Evolutionary conservation across 192 early-diverging fungal genomes (phyloP).

Genomic region (Endogone sp.): DNA sequence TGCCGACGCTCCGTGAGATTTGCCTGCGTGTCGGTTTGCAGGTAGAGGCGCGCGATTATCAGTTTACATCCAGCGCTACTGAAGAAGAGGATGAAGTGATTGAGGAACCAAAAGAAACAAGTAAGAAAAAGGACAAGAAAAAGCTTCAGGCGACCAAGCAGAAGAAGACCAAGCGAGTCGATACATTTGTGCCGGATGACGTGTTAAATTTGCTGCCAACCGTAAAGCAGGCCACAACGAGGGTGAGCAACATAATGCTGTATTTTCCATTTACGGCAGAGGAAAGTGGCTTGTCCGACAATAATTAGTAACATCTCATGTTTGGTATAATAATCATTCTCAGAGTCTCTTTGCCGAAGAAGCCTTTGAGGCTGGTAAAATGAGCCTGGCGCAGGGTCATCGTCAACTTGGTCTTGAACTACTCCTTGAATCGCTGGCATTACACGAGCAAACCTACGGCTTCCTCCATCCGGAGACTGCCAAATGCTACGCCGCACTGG

Average conservation of each 20-base stretch:
- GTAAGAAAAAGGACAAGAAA: slow-evolving; percentile 26
- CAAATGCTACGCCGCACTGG: slow-evolving; percentile 78
- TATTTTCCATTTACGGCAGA: background rate
- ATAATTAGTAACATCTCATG: background rate
- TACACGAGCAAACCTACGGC: slow-evolving; percentile 94
- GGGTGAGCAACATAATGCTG: slow-evolving; percentile 14
- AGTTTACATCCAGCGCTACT: slow-evolving; percentile 38
- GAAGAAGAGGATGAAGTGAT: slow-evolving; percentile 29
- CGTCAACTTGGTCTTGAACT: slow-evolving; percentile 78
- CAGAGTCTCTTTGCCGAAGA: slow-evolving; percentile 82
- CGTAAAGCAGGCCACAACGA: slow-evolving; percentile 64
- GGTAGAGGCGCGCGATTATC: slow-evolving; percentile 73
- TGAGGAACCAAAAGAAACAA: slow-evolving; percentile 30
- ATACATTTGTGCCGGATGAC: slow-evolving; percentile 61
- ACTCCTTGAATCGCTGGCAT: slow-evolving; percentile 71
- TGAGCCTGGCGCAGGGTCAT: slow-evolving; percentile 74
- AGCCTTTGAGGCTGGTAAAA: slow-evolving; percentile 80
- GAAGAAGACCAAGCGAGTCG: slow-evolving; percentile 44
- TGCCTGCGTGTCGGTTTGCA: slow-evolving; percentile 86
- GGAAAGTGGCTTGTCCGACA: background rate
- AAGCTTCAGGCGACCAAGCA: slow-evolving; percentile 17
- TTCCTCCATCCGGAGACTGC: slow-evolving; percentile 88
- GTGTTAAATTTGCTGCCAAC: slow-evolving; percentile 70
- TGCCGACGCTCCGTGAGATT: slow-evolving; percentile 76
- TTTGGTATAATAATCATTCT: background rate